phyloP scores from a whole-genome alignment of 2,329 filamentous ascomycete species.

The Alternaria alternata region DNA sequence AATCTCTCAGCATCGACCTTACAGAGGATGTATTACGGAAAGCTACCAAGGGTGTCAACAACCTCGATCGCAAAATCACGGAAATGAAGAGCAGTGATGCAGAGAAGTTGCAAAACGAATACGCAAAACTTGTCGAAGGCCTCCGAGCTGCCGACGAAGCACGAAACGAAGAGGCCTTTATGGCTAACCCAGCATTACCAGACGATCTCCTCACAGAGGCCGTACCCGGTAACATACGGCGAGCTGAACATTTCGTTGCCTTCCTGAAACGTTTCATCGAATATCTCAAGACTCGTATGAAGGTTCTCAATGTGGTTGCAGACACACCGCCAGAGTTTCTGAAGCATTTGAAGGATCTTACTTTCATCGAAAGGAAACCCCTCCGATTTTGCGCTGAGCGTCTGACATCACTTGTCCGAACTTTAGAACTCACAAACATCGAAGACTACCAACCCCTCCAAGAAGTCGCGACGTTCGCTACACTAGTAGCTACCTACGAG shows the following conservation, averaged over 20 bases:
- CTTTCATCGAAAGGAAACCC: constrained; percentile 97
- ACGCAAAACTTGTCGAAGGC: constrained; percentile 92
- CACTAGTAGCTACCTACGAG: constrained; percentile 94
- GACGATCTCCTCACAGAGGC: constrained; percentile 95
- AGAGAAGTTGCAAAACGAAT: constrained; percentile 92
- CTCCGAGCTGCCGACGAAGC: constrained; percentile 87
- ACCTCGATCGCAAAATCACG: constrained; percentile 86
- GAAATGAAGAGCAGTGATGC: constrained; percentile 98
- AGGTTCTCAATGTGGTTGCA: constrained; percentile 95
- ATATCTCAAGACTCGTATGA: constrained; percentile 98
- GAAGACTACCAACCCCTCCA: constrained; percentile 97
- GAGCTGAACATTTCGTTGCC: constrained; percentile 94
- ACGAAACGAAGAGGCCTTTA: constrained; percentile 92
- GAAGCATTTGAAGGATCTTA: constrained; percentile 90
- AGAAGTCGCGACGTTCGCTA: constrained; percentile 97
- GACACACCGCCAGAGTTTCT: constrained; percentile 96
- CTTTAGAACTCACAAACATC: constrained; percentile 94
- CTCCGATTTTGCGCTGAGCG: constrained; percentile 94
- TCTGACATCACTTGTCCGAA: constrained; percentile 91
- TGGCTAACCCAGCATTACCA: constrained; percentile 92
- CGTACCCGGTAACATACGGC: constrained; percentile 92
- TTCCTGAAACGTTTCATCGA: constrained; percentile 98
- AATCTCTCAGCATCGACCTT: constrained; percentile 94
- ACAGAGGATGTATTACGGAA: constrained; percentile 94
- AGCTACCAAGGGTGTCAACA: constrained; percentile 88